Conservation (phyloP, 2,329 filamentous ascomycete species). For the Hypoxylon sp. region DNA sequence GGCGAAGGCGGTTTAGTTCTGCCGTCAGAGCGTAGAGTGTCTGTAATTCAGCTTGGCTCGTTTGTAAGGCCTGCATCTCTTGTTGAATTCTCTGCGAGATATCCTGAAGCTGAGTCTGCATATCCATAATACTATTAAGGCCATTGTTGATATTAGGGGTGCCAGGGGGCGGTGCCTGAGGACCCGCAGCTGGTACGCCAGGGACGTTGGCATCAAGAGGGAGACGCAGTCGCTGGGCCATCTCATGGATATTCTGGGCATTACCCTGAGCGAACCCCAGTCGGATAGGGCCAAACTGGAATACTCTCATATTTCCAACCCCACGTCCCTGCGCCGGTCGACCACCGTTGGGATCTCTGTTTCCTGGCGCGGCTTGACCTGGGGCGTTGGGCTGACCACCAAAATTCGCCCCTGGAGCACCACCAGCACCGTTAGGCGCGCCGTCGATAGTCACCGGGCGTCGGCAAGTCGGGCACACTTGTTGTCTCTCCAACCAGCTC, state of each 20-base stretch:
- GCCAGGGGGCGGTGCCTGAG: constrained; percentile 17
- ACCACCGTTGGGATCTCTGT: constrained; percentile 49
- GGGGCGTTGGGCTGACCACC: constrained; percentile 50
- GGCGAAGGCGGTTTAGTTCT: constrained; percentile 76
- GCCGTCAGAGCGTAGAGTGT: constrained; percentile 74
- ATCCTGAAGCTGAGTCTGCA: constrained; percentile 72
- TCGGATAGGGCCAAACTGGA: constrained; percentile 80
- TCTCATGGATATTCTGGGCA: constrained; percentile 72
- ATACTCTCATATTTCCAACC: constrained; percentile 66
- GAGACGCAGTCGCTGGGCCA: constrained; percentile 72
- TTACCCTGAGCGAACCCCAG: constrained; percentile 81
- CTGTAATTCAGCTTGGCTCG: constrained; percentile 75
- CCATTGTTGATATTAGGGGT: constrained; percentile 21
- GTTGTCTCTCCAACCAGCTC: constrained; percentile 96
- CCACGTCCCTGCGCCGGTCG: constrained; percentile 54
- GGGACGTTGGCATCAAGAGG: constrained; percentile 51
- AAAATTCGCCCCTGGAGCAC: constrained; percentile 50
- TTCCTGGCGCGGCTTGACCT: constrained; percentile 45
- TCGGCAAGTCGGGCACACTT: constrained; percentile 95
- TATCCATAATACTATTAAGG: constrained; percentile 51
- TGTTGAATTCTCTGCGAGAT: constrained; percentile 77
- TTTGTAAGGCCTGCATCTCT: constrained; percentile 72
- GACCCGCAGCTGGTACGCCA: constrained; percentile 29
- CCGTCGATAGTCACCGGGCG: constrained; percentile 79
- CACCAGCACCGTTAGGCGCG: constrained; percentile 53